phyloP scores from a whole-genome alignment of 2,329 filamentous ascomycete genomes.

The Fusarium oligoseptatum region DNA sequence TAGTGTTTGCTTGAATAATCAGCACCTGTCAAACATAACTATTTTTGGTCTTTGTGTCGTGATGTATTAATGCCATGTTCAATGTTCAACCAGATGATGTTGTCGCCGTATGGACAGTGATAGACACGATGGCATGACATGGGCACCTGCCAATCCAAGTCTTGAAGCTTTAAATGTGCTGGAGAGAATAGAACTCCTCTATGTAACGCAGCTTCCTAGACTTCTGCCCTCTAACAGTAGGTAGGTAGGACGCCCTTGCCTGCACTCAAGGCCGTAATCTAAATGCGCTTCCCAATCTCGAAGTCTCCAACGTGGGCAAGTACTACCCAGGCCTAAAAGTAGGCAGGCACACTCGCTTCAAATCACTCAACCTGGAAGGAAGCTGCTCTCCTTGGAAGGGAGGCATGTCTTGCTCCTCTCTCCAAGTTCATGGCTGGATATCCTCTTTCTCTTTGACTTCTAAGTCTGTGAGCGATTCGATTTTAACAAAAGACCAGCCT shows the following conservation, averaged over 20 bases:
- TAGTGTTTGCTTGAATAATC: conserved; percentile 52
- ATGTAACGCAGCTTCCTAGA: background rate
- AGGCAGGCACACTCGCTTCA: background rate
- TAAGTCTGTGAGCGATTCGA: background rate
- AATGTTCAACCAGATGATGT: background rate
- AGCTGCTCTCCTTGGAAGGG: background rate
- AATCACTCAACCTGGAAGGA: background rate
- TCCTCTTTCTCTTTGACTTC: background rate
- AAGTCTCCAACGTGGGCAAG: background rate
- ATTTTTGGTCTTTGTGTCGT: background rate
- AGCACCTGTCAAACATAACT: conserved; percentile 42
- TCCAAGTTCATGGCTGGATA: background rate
- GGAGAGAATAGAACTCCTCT: background rate
- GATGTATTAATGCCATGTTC: background rate
- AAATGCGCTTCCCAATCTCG: background rate
- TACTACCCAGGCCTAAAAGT: background rate
- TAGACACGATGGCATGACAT: background rate
- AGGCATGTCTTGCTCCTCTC: background rate
- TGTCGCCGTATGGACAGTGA: background rate
- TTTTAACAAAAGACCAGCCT: background rate
- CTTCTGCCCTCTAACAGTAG: background rate
- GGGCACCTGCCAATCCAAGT: background rate
- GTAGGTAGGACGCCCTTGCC: background rate
- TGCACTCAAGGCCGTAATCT: background rate
- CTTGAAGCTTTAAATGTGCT: background rate